Conservation (phyloP, 352 stramenopile species). For the Phytopythium chamaehyphon region DNA sequence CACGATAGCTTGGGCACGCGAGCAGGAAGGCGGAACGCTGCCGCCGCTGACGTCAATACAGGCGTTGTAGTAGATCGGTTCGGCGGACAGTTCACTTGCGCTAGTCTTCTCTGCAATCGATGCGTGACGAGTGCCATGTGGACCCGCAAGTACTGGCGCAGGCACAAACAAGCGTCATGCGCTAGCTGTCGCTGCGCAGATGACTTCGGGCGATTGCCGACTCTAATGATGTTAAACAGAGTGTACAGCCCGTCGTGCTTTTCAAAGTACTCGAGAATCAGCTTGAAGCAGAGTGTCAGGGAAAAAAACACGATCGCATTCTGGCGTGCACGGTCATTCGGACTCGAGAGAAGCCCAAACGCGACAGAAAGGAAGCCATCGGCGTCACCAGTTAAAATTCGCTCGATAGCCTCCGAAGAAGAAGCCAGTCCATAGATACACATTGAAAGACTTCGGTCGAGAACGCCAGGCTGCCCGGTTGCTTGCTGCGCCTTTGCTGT, state of each 20-base stretch:
- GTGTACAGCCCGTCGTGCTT: slow-evolving; percentile 82
- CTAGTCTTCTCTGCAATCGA: slow-evolving; percentile 54
- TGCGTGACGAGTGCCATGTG: slow-evolving; percentile 75
- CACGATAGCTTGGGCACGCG: slow-evolving; percentile 67
- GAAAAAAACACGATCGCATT: slow-evolving; percentile 86
- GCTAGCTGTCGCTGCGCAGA: slow-evolving; percentile 73
- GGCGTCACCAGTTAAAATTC: slow-evolving; percentile 48
- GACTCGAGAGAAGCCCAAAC: slow-evolving; percentile 63
- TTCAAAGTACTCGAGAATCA: slow-evolving; percentile 82
- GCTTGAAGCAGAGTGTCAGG: slow-evolving; percentile 73
- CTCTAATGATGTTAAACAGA: slow-evolving; percentile 81
- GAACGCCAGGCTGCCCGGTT: slow-evolving; percentile 44
- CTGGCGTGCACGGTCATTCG: slow-evolving; percentile 74
- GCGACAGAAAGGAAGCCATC: slow-evolving; percentile 60
- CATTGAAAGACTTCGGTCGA: slow-evolving; percentile 82
- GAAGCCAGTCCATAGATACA: slow-evolving; percentile 83
- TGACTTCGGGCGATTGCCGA: slow-evolving; percentile 72
- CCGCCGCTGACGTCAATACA: slow-evolving; percentile 48
- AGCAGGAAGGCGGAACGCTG: slow-evolving; percentile 52
- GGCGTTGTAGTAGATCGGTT: slow-evolving; percentile 37
- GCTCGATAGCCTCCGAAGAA: slow-evolving; percentile 73
- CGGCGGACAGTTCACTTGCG: slow-evolving; percentile 52
- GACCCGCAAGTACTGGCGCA: slow-evolving; percentile 81
- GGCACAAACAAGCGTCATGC: slow-evolving; percentile 78
- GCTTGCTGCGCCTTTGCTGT: slow-evolving; percentile 55